Conservation (phyloP, 306 rosid genomes). For the Castanea crenata region DNA sequence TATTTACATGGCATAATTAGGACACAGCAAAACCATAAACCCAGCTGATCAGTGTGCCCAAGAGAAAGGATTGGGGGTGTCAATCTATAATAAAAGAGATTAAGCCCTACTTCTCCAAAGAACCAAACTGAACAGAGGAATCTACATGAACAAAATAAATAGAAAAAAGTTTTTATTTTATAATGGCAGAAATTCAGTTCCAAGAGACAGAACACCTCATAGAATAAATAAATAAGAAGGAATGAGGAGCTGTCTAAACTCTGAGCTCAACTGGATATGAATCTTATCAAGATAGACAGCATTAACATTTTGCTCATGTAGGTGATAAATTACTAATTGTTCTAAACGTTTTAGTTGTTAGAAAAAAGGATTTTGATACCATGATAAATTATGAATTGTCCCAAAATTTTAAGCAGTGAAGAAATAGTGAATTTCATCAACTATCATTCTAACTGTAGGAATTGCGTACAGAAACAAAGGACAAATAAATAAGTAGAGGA, state of each 20-base stretch:
- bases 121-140: slow-evolving; percentile 17
- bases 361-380: no score
- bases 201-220: slow-evolving; percentile 6
- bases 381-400: no score
- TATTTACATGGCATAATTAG: slow-evolving; percentile 14
- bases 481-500: background rate
- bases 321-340: no score
- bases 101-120: no score
- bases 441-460: background rate
- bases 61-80: slow-evolving; percentile 1
- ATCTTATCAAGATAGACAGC: slow-evolving; percentile 7
- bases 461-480: slow-evolving; percentile 1
- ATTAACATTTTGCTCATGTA: background rate
- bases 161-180: slow-evolving; percentile 2
- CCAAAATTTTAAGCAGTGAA: no score
- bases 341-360: no score
- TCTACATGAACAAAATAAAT: background rate
- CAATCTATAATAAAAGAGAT: slow-evolving; percentile 15
- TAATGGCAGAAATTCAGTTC: slow-evolving; percentile 13
- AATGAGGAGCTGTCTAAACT: background rate
- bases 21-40: slow-evolving; percentile 15
- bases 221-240: background rate
- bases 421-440: no score
- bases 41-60: slow-evolving; percentile 6
- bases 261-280: slow-evolving; percentile 20